A percentile compares a stretch with the other conserved stretches of the same genome.
These are phyloP conservation scores for Ophiostoma sp. DNA, from an alignment of 2,329 filamentous ascomycete genomes.

Conservation along the genomic window DNA sequence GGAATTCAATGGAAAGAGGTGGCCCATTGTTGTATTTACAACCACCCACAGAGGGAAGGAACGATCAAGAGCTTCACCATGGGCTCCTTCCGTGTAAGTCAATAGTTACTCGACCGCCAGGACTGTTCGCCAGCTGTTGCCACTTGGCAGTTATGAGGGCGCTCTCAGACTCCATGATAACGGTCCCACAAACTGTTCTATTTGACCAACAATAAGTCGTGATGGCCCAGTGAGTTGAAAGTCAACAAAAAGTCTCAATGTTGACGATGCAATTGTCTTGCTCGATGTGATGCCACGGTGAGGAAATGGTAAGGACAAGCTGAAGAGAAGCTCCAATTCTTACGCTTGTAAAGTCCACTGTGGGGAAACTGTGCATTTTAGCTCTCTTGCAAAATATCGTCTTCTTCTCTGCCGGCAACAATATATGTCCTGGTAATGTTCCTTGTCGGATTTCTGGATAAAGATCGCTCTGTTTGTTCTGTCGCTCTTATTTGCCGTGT, in stretches of 20 bases:
- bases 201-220: neutral
- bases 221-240: neutral
- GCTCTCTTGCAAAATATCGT: neutral
- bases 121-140: neutral
- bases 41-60: neutral
- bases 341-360: neutral
- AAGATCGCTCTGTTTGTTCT: neutral
- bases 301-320: neutral
- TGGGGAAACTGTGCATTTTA: neutral
- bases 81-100: slow-evolving; percentile 17
- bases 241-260: neutral
- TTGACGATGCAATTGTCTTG: neutral
- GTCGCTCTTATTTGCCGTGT: neutral
- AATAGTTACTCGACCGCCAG: neutral
- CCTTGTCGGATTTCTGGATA: neutral
- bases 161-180: neutral
- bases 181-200: neutral
- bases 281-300: neutral
- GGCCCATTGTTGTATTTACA: neutral
- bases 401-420: neutral
- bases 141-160: neutral
- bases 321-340: neutral
- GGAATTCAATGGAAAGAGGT: neutral
- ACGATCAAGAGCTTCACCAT: neutral
- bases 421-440: neutral